Conservation (phyloP, 2,329 filamentous ascomycete genomes). For the Monosporascus sp. region DNA sequence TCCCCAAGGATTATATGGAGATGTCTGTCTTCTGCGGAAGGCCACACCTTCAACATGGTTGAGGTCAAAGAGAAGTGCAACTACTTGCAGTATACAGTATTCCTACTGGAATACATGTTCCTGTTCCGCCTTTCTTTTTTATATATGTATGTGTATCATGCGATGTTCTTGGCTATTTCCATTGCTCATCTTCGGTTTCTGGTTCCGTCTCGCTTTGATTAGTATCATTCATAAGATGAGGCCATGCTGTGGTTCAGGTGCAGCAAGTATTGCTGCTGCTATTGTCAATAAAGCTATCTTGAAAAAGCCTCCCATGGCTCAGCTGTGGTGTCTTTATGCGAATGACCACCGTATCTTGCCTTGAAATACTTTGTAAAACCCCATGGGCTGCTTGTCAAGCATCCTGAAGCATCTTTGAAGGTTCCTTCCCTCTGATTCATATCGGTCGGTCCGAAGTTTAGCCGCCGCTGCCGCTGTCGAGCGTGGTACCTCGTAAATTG, state of each 20-base stretch:
- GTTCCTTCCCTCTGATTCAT: background rate
- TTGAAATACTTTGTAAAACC: background rate
- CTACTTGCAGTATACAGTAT: no score
- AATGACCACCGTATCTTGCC: background rate
- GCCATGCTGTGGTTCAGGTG: background rate
- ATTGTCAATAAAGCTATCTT: background rate
- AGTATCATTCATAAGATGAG: background rate
- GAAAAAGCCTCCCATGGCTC: background rate
- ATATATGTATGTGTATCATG: background rate
- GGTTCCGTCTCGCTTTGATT: background rate
- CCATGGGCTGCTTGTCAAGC: background rate
- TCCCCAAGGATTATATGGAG: no score
- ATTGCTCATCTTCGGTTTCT: background rate
- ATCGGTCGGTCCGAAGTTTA: slow-evolving; percentile 17
- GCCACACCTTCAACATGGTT: no score
- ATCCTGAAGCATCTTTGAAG: background rate
- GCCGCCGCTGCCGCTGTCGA: slow-evolving; percentile 8
- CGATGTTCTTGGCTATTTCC: background rate
- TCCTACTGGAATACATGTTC: no score
- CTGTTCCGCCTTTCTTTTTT: background rate
- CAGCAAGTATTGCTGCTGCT: background rate
- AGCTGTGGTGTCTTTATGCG: background rate
- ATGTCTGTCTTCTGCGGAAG: no score
- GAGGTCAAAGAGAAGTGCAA: no score
- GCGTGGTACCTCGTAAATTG: background rate